Conservation (phyloP, 208 protist species). For the Leishmania braziliensis region DNA sequence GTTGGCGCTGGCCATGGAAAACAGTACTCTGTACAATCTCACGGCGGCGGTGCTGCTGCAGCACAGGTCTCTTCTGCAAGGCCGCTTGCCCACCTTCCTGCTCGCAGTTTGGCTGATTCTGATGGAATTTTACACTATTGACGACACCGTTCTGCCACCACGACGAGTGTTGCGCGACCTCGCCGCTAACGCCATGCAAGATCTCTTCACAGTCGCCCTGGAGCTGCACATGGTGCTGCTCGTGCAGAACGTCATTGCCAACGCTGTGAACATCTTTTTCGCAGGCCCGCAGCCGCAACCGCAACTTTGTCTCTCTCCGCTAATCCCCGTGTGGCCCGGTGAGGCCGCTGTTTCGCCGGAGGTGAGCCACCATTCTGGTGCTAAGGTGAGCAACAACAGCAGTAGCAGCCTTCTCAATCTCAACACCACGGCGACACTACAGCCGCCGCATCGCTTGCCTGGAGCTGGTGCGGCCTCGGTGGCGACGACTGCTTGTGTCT, state of each 20-base stretch:
- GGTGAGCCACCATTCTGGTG: background rate
- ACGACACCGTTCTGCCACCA: slow-evolving; percentile 26
- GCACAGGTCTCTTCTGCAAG: slow-evolving; percentile 48
- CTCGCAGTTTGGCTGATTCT: slow-evolving; percentile 58
- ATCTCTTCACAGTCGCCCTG: slow-evolving; percentile 56
- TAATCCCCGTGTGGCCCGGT: background rate
- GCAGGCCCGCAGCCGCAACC: slow-evolving; percentile 8
- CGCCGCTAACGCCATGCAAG: slow-evolving; percentile 56
- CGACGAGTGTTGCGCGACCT: slow-evolving; percentile 53
- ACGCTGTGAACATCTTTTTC: slow-evolving; percentile 54
- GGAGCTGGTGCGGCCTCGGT: background rate
- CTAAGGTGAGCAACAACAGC: background rate
- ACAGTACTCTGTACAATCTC: slow-evolving; percentile 9
- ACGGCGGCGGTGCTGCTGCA: slow-evolving; percentile 30
- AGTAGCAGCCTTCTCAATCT: background rate
- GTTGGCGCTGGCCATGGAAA: slow-evolving; percentile 42
- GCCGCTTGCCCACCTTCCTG: slow-evolving; percentile 49
- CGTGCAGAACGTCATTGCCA: slow-evolving; percentile 64
- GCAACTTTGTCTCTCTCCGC: background rate
- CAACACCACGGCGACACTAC: background rate
- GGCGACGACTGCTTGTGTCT: background rate
- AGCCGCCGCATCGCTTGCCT: background rate
- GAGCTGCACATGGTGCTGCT: slow-evolving; percentile 36
- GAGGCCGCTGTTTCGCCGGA: background rate
- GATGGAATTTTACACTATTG: slow-evolving; percentile 35